These are phyloP conservation scores for Coniferiporia sulphurascens DNA, from an alignment of 1,284 basidiomycete genomes.

Conservation along the genomic window DNA sequence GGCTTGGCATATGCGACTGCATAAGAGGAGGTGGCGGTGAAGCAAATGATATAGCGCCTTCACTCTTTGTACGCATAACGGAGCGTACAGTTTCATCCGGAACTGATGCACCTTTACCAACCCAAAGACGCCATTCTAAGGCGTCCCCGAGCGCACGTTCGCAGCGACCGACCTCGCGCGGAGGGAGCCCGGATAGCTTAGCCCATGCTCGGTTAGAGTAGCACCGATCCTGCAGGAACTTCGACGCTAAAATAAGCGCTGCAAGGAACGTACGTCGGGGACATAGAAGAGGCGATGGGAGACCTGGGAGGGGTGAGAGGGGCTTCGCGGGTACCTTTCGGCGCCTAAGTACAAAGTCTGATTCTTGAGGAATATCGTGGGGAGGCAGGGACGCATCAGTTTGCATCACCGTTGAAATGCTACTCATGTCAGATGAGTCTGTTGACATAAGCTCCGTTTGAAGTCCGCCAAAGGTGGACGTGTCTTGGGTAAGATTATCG, in stretches of 20 bases:
- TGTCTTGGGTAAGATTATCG: conserved; percentile 5
- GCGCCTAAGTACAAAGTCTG: conserved; percentile 8
- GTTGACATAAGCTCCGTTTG: conserved; percentile 11
- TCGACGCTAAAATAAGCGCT: conserved; percentile 82
- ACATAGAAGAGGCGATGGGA: conserved; percentile 80
- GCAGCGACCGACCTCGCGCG: conserved; percentile 74
- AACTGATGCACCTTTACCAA: conserved; percentile 48
- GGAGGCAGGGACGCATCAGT: conserved; percentile 9
- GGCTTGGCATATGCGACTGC: conserved; percentile 9
- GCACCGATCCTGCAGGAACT: conserved; percentile 89
- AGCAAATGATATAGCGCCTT: conserved; percentile 22
- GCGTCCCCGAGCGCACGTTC: conserved; percentile 77
- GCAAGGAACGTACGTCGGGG: conserved; percentile 86
- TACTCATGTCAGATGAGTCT: conserved; percentile 1
- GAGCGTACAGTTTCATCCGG: conserved; percentile 30
- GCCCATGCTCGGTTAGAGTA: conserved; percentile 93
- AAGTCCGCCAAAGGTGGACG: conserved; percentile 8
- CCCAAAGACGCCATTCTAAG: conserved; percentile 80
- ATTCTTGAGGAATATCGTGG: not conserved
- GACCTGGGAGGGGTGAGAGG: conserved; percentile 40
- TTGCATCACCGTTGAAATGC: conserved; percentile 5
- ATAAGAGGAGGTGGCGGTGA: not conserved
- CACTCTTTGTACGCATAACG: conserved; percentile 40
- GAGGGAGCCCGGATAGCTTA: conserved; percentile 73
- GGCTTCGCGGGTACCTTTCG: conserved; percentile 26